Conservation (phyloP, 2,329 filamentous ascomycete genomes). For the Chaetomiaceae sp. region DNA sequence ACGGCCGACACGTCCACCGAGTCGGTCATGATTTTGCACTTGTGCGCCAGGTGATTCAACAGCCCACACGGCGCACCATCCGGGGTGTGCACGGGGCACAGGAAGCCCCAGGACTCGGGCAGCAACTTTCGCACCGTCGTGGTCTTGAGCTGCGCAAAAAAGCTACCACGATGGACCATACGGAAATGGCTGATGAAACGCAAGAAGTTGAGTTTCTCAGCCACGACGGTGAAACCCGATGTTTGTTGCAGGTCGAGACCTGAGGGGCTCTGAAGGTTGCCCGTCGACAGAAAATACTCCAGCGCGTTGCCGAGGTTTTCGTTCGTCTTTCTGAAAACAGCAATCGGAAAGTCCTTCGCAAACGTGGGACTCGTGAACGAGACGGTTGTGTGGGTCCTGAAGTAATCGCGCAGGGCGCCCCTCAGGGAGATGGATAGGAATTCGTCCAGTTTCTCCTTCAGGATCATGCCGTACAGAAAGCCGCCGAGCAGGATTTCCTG, state of each 20-base stretch:
- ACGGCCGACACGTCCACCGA: conserved; percentile 68
- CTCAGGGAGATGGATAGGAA: conserved; percentile 58
- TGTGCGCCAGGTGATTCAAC: conserved; percentile 90
- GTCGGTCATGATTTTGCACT: conserved; percentile 80
- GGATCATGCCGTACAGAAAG: conserved; percentile 87
- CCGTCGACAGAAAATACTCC: conserved; percentile 94
- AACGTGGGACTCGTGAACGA: conserved; percentile 76
- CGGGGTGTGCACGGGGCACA: conserved; percentile 95
- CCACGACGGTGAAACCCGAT: conserved; percentile 92
- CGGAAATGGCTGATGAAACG: conserved; percentile 98
- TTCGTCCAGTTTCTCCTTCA: conserved; percentile 92
- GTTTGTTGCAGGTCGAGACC: conserved; percentile 92
- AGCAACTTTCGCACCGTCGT: conserved; percentile 93
- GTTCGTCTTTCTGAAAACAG: conserved; percentile 74
- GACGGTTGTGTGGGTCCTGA: conserved; percentile 51
- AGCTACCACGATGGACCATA: conserved; percentile 97
- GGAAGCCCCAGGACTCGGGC: conserved; percentile 95
- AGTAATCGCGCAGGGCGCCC: conserved; percentile 49
- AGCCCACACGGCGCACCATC: conserved; percentile 93
- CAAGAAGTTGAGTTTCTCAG: conserved; percentile 98
- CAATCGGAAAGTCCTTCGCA: conserved; percentile 68
- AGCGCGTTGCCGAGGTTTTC: conserved; percentile 82
- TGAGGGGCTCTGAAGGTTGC: conserved; percentile 84
- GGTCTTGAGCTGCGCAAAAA: conserved; percentile 96
- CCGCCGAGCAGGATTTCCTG: conserved; percentile 92